Conservation (phyloP, 2,329 filamentous ascomycete species). For the Magnaporthiopsis poae region DNA sequence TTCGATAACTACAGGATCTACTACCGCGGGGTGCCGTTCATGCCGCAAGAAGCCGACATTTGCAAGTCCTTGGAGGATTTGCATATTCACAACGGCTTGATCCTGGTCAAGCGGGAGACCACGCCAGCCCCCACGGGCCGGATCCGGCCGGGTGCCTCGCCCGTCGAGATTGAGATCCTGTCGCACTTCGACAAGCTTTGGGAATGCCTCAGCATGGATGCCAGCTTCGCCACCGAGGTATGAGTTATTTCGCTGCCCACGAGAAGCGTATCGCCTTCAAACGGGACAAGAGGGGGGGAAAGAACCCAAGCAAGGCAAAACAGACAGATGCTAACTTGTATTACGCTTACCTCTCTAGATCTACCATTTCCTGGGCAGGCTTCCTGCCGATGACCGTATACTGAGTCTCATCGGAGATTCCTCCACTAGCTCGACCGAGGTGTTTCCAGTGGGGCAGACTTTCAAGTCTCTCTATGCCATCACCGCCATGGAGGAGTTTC, state of each 20-base stretch:
- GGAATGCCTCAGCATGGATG: conserved; percentile 65
- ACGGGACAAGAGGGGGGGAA: no score
- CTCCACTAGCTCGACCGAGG: conserved; percentile 41
- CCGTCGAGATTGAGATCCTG: conserved; percentile 68
- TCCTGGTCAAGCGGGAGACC: conserved; percentile 54
- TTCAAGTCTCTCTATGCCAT: conserved; percentile 67
- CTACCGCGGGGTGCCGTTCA: conserved; percentile 55
- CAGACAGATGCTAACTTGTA: neutral
- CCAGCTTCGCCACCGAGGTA: conserved; percentile 59
- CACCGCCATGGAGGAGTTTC: conserved; percentile 54
- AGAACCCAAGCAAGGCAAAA: neutral
- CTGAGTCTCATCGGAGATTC: conserved; percentile 48
- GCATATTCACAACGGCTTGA: conserved; percentile 52
- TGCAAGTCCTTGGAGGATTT: conserved; percentile 58
- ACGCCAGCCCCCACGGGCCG: conserved; percentile 25
- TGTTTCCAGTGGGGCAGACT: conserved; percentile 60
- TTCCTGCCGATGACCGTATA: conserved; percentile 58
- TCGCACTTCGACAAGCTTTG: conserved; percentile 78
- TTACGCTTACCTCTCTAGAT: conserved; percentile 35
- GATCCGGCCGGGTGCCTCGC: conserved; percentile 42
- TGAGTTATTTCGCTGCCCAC: conserved; percentile 11
- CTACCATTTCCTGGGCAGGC: conserved; percentile 58
- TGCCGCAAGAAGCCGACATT: conserved; percentile 49
- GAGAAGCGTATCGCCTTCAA: no score
- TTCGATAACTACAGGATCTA: conserved; percentile 70